Conservation (phyloP, 2,329 filamentous ascomycete genomes). For the Pyrenophora graminea region DNA sequence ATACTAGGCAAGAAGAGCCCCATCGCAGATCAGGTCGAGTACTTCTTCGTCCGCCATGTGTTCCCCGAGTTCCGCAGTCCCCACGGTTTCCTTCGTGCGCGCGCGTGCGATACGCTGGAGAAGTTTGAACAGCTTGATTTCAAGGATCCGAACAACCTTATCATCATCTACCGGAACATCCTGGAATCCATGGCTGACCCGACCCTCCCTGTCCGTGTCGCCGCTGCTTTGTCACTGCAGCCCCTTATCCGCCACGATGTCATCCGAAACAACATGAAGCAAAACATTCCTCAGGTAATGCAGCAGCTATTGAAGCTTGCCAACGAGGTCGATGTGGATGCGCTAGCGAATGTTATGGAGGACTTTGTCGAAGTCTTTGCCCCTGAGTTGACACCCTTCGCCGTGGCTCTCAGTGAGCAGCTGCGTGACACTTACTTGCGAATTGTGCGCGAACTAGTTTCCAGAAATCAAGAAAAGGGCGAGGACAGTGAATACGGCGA, state of each 20-base stretch:
- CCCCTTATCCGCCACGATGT: conserved; percentile 94
- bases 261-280: conserved; percentile 93
- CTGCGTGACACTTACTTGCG: conserved; percentile 93
- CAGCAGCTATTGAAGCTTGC: conserved; percentile 95
- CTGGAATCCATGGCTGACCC: conserved; percentile 94
- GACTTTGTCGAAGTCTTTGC: conserved; percentile 99
- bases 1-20: conserved; percentile 98
- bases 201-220: conserved; percentile 91
- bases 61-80: conserved; percentile 96
- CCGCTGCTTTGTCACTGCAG: conserved; percentile 90
- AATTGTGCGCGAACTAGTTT: conserved; percentile 87
- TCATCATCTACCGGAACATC: conserved; percentile 95
- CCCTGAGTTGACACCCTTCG: conserved; percentile 94
- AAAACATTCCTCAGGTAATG: conserved; percentile 99
- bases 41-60: conserved; percentile 97
- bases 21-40: conserved; percentile 95
- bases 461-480: conserved; percentile 76
- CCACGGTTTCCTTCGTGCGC: conserved; percentile 88
- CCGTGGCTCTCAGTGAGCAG: conserved; percentile 93
- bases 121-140: conserved; percentile 98
- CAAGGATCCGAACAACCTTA: conserved; percentile 92
- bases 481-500: conserved; percentile 83
- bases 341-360: conserved; percentile 98
- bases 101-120: conserved; percentile 95
- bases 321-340: conserved; percentile 97